Conservation (phyloP, 148 eudicot species). For the Vaccinium corymbosum region DNA sequence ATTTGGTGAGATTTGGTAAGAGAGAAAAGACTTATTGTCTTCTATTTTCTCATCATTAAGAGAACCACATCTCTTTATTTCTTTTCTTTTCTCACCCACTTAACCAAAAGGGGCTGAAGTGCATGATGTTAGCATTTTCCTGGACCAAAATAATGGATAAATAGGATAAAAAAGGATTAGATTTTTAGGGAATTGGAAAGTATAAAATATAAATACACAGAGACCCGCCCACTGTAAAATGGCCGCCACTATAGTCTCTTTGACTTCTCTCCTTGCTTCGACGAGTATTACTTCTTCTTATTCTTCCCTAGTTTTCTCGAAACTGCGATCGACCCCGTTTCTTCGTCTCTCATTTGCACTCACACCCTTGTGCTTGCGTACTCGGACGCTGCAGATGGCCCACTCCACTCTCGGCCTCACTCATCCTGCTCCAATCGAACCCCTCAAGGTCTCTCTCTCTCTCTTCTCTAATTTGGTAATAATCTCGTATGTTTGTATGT, state of each 20-base stretch:
- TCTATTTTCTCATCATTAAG: no score
- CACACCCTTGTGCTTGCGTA: slow-evolving; percentile 13
- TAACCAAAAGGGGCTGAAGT: no score
- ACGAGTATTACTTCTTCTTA: not conserved
- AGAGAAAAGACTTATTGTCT: no score
- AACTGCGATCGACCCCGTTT: slow-evolving; percentile 1
- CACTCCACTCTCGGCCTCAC: slow-evolving; percentile 83
- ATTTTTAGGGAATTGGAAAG: no score
- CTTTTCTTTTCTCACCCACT: no score
- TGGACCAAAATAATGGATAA: no score
- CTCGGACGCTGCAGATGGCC: slow-evolving; percentile 49
- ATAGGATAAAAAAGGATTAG: no score
- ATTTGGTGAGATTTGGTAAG: no score
- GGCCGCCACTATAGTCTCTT: not conserved
- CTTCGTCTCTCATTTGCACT: not conserved
- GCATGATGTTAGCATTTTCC: no score
- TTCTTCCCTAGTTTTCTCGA: not conserved
- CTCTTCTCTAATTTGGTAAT: not conserved
- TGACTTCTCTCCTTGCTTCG: not conserved
- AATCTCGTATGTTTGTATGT: not conserved
- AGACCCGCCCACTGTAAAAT: not conserved
- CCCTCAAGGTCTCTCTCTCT: slow-evolving; percentile 48
- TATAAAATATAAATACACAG: not conserved
- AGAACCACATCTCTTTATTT: no score
- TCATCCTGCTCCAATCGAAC: slow-evolving; percentile 48